Percentiles rank a stretch among this genome's conserved stretches.
These are phyloP conservation scores for Cystobasidiaceae sp. DNA, from an alignment of 1,284 basidiomycete genomes.

Conservation along the genomic window DNA sequence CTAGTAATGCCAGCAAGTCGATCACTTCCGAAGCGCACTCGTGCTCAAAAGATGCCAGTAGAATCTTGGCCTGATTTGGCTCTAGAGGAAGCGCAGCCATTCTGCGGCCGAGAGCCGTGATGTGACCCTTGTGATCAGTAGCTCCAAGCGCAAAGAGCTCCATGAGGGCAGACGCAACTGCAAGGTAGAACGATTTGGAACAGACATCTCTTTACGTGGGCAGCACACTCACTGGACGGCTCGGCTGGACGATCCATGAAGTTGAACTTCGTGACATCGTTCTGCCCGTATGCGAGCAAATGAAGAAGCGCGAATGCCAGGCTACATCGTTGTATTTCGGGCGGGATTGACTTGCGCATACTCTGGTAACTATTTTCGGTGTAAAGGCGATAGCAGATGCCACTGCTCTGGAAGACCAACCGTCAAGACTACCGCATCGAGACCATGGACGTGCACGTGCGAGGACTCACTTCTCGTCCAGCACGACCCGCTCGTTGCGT, in stretches of 20 bases:
- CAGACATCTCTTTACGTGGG: not conserved
- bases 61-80: conserved; percentile 67
- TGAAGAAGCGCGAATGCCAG: conserved; percentile 76
- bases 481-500: conserved; percentile 85
- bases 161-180: conserved; percentile 64
- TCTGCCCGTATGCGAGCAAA: conserved; percentile 54
- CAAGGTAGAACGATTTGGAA: not conserved
- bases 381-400: conserved; percentile 81
- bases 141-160: conserved; percentile 71
- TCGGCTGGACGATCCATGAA: conserved; percentile 77
- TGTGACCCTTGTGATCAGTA: conserved; percentile 54
- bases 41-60: conserved; percentile 66
- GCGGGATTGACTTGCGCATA: conserved; percentile 64
- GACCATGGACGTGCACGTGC: too few relatives aligned
- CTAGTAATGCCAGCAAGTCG: conserved; percentile 71
- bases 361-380: conserved; percentile 68
- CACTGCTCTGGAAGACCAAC: too few relatives aligned
- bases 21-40: conserved; percentile 69
- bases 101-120: conserved; percentile 65
- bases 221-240: conserved; percentile 61
- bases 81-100: conserved; percentile 83
- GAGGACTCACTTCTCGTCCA: conserved; percentile 79
- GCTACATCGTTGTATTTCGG: conserved; percentile 82
- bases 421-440: too few relatives aligned
- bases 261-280: conserved; percentile 69